Evolutionary conservation across 176 grass and related monocot genomes (phyloP), one percentile per base, ranked within the genome.

Genomic region (Rhipidocladum racemiflorum): DNA sequence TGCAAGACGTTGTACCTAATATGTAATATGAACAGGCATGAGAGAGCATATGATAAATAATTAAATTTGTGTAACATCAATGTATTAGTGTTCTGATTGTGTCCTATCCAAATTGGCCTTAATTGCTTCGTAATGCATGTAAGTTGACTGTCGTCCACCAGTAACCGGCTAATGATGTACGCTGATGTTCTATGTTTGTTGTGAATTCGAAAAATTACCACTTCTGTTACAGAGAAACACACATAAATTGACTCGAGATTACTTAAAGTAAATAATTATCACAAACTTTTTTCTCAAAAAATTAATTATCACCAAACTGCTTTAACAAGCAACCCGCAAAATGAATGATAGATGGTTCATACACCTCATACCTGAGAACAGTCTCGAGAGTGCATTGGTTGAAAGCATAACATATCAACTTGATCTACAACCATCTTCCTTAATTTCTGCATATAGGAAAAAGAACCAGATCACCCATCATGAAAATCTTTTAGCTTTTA

Each of bases 341-440:
- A 57, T 72, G 29, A 68, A 44, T 44, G 17, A 3, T 65, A 44
- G 32, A 65, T 36, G 17, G 18, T 39, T 39, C 59, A 65, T 63
- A 40, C 34, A 35, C 39, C 44, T 28, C 15, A 63, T 91, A 93
- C 95, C 90, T 95, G 95, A 16, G 92, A 88, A 85, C 95, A 95
- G 65, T 98, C 95, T 21, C 87, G 84, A 76, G 88, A 79, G 43
- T 88, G 88, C 95, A 98, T 95, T 73, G 92, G 90, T 79, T 91
- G 86, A 59, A 98, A 98, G 69, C 86, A 92, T 45, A 86, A 73
- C 84, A 95, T 92, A 77, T 98, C 88, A 50, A 91, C 87, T 61
- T 86, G 46, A 86, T 88, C 71, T 5, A 98, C 14, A 82, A 98
- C 85, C 90, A 98, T 87, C 61, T 95, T 86, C 79, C 72, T 91